phyloP scores from a whole-genome alignment of 2,329 filamentous ascomycete species.

The Colletotrichum liriopes region DNA sequence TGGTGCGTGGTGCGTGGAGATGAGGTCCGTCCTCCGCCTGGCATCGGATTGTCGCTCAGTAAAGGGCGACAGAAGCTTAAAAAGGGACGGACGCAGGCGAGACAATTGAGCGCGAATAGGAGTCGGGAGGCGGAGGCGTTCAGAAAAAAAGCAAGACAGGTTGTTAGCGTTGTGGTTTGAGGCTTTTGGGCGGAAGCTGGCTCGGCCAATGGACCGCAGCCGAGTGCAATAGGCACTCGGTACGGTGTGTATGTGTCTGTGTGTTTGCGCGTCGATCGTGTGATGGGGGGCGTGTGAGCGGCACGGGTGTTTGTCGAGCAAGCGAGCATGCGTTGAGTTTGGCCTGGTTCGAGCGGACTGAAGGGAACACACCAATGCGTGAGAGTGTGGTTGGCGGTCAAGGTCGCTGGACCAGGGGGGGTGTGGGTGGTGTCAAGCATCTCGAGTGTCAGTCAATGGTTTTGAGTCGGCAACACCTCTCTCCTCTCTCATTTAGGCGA shows the following conservation, averaged over 20 bases:
- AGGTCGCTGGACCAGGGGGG: not conserved
- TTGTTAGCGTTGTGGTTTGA: slow-evolving; percentile 39
- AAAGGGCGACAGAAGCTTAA: slow-evolving; percentile 44
- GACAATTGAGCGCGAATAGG: slow-evolving; percentile 40
- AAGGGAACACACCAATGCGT: not conserved
- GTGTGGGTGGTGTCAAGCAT: not conserved
- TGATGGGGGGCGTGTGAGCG: slow-evolving; percentile 38
- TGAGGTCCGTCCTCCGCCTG: slow-evolving; percentile 32
- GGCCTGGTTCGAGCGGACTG: not conserved
- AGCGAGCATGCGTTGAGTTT: slow-evolving; percentile 13
- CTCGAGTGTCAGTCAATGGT: not conserved
- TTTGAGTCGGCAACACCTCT: not conserved
- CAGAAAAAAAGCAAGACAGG: slow-evolving; percentile 35
- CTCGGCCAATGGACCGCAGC: slow-evolving; percentile 23
- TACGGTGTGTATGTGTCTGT: slow-evolving; percentile 39
- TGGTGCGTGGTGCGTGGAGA: slow-evolving; percentile 24
- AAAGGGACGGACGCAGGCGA: slow-evolving; percentile 41
- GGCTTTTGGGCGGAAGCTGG: slow-evolving; percentile 38
- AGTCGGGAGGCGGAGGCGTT: slow-evolving; percentile 31
- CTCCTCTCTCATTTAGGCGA: not conserved
- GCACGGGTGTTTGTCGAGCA: slow-evolving; percentile 20
- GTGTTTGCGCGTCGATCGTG: slow-evolving; percentile 41
- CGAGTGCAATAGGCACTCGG: slow-evolving; percentile 31
- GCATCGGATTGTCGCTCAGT: slow-evolving; percentile 35
- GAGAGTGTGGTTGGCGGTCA: slow-evolving; percentile 4